Evolutionary conservation across 1,284 basidiomycete genomes (phyloP).

Genomic region (Papiliotrema laurentii): DNA sequence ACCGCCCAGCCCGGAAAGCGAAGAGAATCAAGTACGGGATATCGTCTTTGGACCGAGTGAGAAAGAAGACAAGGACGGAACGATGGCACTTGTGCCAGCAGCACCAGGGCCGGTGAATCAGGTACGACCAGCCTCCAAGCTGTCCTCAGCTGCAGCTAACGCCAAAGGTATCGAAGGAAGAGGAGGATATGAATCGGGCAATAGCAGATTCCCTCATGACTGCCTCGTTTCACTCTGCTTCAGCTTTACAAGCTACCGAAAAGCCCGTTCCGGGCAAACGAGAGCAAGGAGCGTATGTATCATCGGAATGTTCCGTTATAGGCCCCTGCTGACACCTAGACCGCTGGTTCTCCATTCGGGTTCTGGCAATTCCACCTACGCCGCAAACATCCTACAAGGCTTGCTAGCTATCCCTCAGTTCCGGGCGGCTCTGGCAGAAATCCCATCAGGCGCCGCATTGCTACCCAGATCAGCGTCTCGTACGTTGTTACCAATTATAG

Average conservation of each 20-base stretch:
- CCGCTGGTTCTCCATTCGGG: slow-evolving; percentile 26
- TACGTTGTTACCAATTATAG: no score
- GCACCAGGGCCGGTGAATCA: background rate
- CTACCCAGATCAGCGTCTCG: no score
- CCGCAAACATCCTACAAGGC: slow-evolving; percentile 34
- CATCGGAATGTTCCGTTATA: background rate
- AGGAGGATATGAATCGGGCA: slow-evolving; percentile 40
- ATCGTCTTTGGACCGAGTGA: slow-evolving; percentile 37
- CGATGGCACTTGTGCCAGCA: slow-evolving; percentile 22
- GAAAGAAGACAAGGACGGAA: slow-evolving; percentile 32
- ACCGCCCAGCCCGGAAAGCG: slow-evolving; percentile 30
- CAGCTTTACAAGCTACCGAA: slow-evolving; percentile 11
- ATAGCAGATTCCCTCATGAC: slow-evolving; percentile 45
- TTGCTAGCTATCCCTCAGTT: slow-evolving; percentile 38
- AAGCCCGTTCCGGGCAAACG: slow-evolving; percentile 15
- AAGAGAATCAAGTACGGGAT: slow-evolving; percentile 3
- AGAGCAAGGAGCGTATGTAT: slow-evolving; percentile 30
- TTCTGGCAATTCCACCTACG: slow-evolving; percentile 22
- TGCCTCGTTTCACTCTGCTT: slow-evolving; percentile 37
- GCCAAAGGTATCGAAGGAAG: background rate
- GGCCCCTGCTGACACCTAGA: slow-evolving; percentile 7
- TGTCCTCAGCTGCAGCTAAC: background rate
- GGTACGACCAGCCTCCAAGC: background rate
- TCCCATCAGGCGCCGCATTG: no score
- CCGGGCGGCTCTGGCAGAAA: slow-evolving; percentile 17